A percentile compares a stretch with the other conserved stretches of the same genome.
phyloP scores from a whole-genome alignment of 768 basidiomycete species.

The Steccherinum ochraceum region DNA sequence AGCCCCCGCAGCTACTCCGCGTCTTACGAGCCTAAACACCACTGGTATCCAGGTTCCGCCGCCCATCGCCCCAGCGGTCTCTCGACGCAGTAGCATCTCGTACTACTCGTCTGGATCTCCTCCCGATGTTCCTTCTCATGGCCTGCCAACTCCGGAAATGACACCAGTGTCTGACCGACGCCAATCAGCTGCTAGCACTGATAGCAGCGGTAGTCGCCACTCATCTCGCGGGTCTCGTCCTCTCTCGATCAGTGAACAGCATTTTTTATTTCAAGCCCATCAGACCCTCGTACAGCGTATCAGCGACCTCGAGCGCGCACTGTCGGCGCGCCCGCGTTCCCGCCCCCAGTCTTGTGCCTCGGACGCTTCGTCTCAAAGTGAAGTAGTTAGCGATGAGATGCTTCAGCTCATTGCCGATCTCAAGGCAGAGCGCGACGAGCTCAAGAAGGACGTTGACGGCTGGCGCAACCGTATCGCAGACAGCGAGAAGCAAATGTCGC shows the following conservation, averaged over 20 bases:
- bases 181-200: constrained; percentile 29
- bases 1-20: constrained; percentile 21
- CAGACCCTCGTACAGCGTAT: constrained; percentile 77
- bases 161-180: constrained; percentile 55
- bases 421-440: constrained; percentile 84
- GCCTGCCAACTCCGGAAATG: constrained; percentile 68
- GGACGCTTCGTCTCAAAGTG: constrained; percentile 28
- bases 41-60: constrained; percentile 11
- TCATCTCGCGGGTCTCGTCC: constrained; percentile 24
- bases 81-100: constrained; percentile 65
- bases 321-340: constrained; percentile 39
- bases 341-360: constrained; percentile 43
- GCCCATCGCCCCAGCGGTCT: constrained; percentile 21
- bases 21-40: constrained; percentile 33
- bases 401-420: constrained; percentile 67
- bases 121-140: constrained; percentile 30
- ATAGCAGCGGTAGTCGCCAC: constrained; percentile 19
- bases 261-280: constrained; percentile 84
- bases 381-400: constrained; percentile 73
- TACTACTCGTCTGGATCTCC: constrained; percentile 50
- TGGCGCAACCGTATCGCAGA: constrained; percentile 77
- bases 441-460: constrained; percentile 82
- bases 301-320: constrained; percentile 69
- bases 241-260: constrained; percentile 69
- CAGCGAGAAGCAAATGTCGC: constrained; percentile 61